These are phyloP conservation scores for Pinus tabuliformis DNA, from an alignment of 75 land plant species.

Conservation along the genomic window DNA sequence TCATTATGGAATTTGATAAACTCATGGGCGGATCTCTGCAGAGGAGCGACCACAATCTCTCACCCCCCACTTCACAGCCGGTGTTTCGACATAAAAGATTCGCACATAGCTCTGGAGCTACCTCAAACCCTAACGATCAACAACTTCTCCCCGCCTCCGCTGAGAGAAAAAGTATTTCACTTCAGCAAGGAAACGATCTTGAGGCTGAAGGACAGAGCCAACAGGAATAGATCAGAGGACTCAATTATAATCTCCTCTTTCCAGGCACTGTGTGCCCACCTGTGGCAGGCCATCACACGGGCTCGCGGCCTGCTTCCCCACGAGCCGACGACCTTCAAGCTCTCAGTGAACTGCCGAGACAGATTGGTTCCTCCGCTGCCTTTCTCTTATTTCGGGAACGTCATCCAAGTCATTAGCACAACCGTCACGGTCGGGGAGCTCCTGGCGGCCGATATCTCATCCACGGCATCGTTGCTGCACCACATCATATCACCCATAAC, in stretches of 20 bases:
- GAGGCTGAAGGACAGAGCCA: slow-evolving; percentile 36
- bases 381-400: slow-evolving; percentile 28
- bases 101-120: slow-evolving; percentile 41
- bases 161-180: slow-evolving; percentile 40
- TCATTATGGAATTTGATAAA: slow-evolving; percentile 72
- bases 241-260: slow-evolving; percentile 16
- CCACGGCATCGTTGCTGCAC: slow-evolving; percentile 34
- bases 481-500: slow-evolving; percentile 14
- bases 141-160: not conserved
- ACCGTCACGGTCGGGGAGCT: slow-evolving; percentile 22
- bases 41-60: slow-evolving; percentile 13
- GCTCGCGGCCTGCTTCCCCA: not conserved
- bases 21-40: slow-evolving; percentile 44
- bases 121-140: slow-evolving; percentile 6
- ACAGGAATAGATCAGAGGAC: not conserved
- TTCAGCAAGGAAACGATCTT: slow-evolving; percentile 31
- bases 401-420: not conserved
- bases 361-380: slow-evolving; percentile 19
- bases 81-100: slow-evolving; percentile 13
- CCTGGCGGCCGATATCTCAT: slow-evolving; percentile 23
- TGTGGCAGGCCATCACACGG: slow-evolving; percentile 18
- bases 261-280: slow-evolving; percentile 20
- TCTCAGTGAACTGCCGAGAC: slow-evolving; percentile 3
- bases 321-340: not conserved
- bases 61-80: slow-evolving; percentile 46